phyloP scores from a whole-genome alignment of 306 rosid genomes.

The Quercus cerris region DNA sequence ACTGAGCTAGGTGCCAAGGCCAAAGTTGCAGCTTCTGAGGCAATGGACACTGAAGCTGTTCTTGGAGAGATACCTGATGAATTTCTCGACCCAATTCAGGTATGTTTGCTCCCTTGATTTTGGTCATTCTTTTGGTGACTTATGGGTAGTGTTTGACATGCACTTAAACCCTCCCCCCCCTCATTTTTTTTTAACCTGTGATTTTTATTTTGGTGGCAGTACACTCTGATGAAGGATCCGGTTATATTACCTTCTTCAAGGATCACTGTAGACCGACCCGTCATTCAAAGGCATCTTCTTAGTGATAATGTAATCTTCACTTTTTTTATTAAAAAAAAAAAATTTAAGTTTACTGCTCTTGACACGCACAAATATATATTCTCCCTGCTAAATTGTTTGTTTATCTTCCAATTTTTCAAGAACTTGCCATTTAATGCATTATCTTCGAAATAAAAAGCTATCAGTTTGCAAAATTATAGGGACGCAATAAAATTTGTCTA shows the following conservation, averaged over 20 bases:
- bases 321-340: neutral
- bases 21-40: slow-evolving; percentile 88
- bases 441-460: too few relatives aligned
- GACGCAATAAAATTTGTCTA: too few relatives aligned
- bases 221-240: slow-evolving; percentile 98
- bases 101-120: slow-evolving; percentile 23
- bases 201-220: slow-evolving; percentile 41
- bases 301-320: slow-evolving; percentile 61
- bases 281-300: slow-evolving; percentile 98
- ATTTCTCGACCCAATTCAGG: slow-evolving; percentile 99
- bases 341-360: neutral
- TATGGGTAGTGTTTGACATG: neutral
- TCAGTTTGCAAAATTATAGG: too few relatives aligned
- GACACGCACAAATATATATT: neutral
- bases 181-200: neutral
- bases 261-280: slow-evolving; percentile 82
- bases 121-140: neutral
- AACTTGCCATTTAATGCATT: too few relatives aligned
- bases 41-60: slow-evolving; percentile 88
- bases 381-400: too few relatives aligned
- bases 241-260: slow-evolving; percentile 97
- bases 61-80: slow-evolving; percentile 99
- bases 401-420: too few relatives aligned
- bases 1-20: slow-evolving; percentile 84
- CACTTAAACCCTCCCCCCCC: neutral